Base-by-base conservation (phyloP, 1,284 basidiomycete genomes). In the Trametes sp. region DNA sequence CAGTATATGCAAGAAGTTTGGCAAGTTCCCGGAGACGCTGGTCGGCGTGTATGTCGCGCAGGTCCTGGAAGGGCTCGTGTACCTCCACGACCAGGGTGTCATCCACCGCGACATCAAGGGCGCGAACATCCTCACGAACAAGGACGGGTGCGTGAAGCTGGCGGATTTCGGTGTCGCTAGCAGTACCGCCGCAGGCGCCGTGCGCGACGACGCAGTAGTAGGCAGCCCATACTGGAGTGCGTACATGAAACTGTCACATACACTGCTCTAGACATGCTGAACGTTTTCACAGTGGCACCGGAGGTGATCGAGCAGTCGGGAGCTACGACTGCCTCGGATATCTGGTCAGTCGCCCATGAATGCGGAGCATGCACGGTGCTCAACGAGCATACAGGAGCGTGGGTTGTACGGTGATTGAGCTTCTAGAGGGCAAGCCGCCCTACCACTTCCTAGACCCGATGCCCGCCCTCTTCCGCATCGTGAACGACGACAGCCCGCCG, bases 101-200 rank as follows among this genome's bases (percentile, higher is more conserved):
- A 98, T 98, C 69, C 96, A 98, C 77, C 87, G 96, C n/a, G 96
- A 98, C 72, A 98, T 98, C 82, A 98, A 98, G 77, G 96, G 96
- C 42, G 96, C 96, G 16, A 98, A 98, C 71, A 96, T 98, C 71
- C 83, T 98, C 46, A 97, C 96, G n/a, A 98, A 97, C 74, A 98
- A 98, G 78, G 94, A 98, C 76, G 96, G 96, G n/a, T 92, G 89
- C 29, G 95, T 98, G 63, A 97, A 98, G 77, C 84, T 98, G 26
- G 95, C 95, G 9, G 95, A 98, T 78, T 98, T 98, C 75, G 95
- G 95, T 60, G 96, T 98, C 6, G 93, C 93, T 51, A 87, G 85
- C 69, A 88, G 86, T 61, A 89, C 89, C 21, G 83, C 89, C 59
- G 83, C 88, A 1, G 87, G 87, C n/a, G 87, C 85, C 11, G 86